Percentiles rank a stretch among this genome's conserved stretches.
Evolutionary conservation across 148 eudicot genomes (phyloP).

Genomic region (Amaranthus hypochondriacus): DNA sequence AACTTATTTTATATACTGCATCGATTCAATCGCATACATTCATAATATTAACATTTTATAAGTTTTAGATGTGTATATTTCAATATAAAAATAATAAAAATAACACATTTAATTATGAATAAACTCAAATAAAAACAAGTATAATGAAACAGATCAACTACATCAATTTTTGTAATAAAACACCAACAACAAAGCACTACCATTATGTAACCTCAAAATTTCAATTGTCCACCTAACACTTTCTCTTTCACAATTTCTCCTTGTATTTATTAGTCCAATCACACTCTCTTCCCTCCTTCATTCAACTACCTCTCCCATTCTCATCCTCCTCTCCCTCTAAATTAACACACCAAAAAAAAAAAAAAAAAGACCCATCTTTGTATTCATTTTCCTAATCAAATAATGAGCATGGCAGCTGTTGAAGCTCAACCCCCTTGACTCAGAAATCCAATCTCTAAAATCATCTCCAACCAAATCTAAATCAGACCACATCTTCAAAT

Average conservation of each 20-base stretch:
- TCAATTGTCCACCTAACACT: slow-evolving; percentile 4
- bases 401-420: slow-evolving; percentile 29
- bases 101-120: too few relatives aligned
- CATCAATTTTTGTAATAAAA: background rate
- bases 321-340: slow-evolving; percentile 1
- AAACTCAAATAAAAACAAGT: too few relatives aligned
- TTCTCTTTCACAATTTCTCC: background rate
- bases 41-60: too few relatives aligned
- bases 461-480: background rate
- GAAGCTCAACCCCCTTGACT: background rate
- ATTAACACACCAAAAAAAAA: background rate
- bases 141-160: too few relatives aligned
- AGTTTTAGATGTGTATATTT: too few relatives aligned
- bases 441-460: background rate
- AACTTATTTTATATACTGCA: too few relatives aligned
- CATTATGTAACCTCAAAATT: background rate
- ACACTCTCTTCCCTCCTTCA: background rate
- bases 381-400: background rate
- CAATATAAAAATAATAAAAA: too few relatives aligned
- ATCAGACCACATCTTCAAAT: slow-evolving; percentile 35
- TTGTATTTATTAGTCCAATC: background rate
- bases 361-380: background rate
- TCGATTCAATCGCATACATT: too few relatives aligned
- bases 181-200: background rate
- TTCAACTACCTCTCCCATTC: background rate